These are phyloP conservation scores for Cercospora zeina DNA, from an alignment of 2,329 filamentous ascomycete genomes.

Conservation along the genomic window DNA sequence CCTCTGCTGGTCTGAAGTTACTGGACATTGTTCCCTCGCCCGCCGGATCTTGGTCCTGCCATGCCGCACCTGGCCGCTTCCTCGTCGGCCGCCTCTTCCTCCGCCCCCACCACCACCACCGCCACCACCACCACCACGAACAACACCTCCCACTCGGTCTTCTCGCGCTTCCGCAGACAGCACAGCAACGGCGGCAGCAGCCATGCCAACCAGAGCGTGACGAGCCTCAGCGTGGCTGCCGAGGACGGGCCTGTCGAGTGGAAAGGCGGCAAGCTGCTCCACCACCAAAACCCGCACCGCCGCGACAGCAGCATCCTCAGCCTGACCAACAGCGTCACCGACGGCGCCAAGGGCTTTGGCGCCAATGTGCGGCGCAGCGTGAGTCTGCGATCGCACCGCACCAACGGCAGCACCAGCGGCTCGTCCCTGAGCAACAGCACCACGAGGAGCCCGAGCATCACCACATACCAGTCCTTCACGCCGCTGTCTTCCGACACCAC, in stretches of 20 bases:
- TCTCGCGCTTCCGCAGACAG: slow-evolving; percentile 15
- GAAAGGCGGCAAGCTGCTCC: slow-evolving; percentile 13
- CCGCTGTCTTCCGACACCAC: slow-evolving; percentile 26
- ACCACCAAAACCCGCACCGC: slow-evolving; percentile 22
- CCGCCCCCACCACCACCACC: slow-evolving; percentile 2
- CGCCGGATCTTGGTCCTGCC: background rate
- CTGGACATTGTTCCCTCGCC: too few relatives aligned
- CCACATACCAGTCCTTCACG: slow-evolving; percentile 13
- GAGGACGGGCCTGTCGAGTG: slow-evolving; percentile 7
- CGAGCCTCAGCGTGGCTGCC: background rate
- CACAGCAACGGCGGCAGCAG: slow-evolving; percentile 5
- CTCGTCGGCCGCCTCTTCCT: background rate
- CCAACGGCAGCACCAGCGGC: slow-evolving; percentile 34
- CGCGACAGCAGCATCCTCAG: slow-evolving; percentile 35
- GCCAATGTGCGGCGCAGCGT: slow-evolving; percentile 43
- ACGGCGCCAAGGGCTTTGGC: slow-evolving; percentile 43
- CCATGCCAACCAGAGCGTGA: slow-evolving; percentile 11
- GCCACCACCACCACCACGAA: background rate
- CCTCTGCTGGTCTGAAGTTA: background rate
- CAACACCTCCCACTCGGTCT: slow-evolving; percentile 9
- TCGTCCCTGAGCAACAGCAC: slow-evolving; percentile 22
- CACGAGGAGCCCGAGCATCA: slow-evolving; percentile 13
- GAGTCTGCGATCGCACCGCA: slow-evolving; percentile 44
- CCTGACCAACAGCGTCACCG: slow-evolving; percentile 38
- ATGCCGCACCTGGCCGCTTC: slow-evolving; percentile 6